Base-by-base conservation (phyloP, 495 filamentous ascomycete genomes). In the Tuber calosporum region DNA sequence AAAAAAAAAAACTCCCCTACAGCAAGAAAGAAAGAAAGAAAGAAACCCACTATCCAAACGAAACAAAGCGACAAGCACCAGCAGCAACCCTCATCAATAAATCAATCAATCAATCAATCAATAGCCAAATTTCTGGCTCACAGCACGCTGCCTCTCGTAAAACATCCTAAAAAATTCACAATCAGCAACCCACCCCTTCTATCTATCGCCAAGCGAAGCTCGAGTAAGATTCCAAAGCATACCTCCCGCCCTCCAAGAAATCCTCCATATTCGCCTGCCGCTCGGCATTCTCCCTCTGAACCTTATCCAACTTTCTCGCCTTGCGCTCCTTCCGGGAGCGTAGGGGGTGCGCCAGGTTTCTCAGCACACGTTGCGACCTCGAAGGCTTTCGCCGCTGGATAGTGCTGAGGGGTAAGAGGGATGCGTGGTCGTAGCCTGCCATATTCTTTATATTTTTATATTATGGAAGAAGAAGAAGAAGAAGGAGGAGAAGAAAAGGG, bases 251-350 rank as follows among this genome's bases (percentile, higher is more conserved):
- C 26, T 17, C 48, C 36, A 78, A 26, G 36, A 78, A 78, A 42
- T 77, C 75, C 36, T 74, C 71, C 1, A 78, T 78, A 71, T 77
- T 78, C 19, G 74, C 75, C 15, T 77, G 41, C 22, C 76, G 72
- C 9, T 70, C 68, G 15, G 34, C 30, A 30, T 77, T 71, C 8
- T 78, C 75, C 45, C 70, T 41, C 41, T 70, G 38, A 9, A 53
- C 43, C 58, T 62, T 40, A 43, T 78, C 76, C 17, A 17, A 53
- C 30, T 78, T 78, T 36, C n/a, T 77, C 13, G 74, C 76, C 42
- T 78, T 78, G 40, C 77, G 76, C 58, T 78, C 76, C 30, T 41
- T 38, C 22, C 76, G 76, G 1, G 76, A 68, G 40, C 43, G 69
- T 45, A 78, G 70, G 20, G 76, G 76, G 20, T 77, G 75, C n/a